phyloP scores from a whole-genome alignment of 768 basidiomycete species.

The Lactifluus piperatus region DNA sequence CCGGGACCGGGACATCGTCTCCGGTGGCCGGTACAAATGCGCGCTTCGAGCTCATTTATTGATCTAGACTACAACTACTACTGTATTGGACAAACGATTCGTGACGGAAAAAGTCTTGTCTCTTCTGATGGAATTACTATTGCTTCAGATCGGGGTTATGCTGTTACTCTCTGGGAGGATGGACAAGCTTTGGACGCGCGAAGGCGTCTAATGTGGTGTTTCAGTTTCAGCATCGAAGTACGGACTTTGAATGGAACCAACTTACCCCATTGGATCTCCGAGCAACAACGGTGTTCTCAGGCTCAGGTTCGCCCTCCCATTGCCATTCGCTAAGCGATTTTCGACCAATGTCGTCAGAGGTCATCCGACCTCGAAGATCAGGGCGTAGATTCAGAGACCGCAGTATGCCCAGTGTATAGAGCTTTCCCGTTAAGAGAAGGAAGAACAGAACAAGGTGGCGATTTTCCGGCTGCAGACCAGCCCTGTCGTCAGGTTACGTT shows the following conservation, averaged over 20 bases:
- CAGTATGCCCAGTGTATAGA: constrained; percentile 29
- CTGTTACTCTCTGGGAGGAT: neutral
- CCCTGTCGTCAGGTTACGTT: neutral
- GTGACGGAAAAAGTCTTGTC: neutral
- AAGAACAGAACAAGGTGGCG: constrained; percentile 38
- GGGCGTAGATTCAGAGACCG: constrained; percentile 28
- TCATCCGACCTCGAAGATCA: constrained; percentile 27
- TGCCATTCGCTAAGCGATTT: constrained; percentile 34
- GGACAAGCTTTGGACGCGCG: neutral
- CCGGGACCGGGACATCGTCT: too few species aligned
- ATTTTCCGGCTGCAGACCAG: neutral
- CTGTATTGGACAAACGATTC: neutral
- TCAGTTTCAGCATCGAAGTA: neutral
- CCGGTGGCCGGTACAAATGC: neutral
- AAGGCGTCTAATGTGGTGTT: neutral
- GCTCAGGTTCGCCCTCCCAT: constrained; percentile 27
- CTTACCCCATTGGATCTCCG: constrained; percentile 15
- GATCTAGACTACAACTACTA: neutral
- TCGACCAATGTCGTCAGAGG: constrained; percentile 34
- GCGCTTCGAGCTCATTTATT: neutral
- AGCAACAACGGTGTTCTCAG: neutral
- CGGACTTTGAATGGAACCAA: neutral
- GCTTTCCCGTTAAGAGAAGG: constrained; percentile 41
- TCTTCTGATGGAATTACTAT: neutral
- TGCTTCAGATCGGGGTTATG: neutral